phyloP scores from a whole-genome alignment of 106 monocot species.

The Platanthera zijinensis region DNA sequence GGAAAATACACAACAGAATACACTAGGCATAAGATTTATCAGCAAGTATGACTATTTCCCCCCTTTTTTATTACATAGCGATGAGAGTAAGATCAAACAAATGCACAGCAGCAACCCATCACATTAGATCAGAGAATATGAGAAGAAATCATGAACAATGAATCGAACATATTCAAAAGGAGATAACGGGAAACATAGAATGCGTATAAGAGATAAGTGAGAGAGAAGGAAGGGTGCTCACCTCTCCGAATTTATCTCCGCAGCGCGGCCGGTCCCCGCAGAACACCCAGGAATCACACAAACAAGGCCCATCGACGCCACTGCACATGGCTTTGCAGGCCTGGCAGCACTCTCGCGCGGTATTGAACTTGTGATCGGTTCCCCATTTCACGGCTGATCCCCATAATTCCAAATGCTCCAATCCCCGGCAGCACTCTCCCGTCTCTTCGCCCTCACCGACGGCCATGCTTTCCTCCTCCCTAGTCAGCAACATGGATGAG shows the following conservation, averaged over 20 bases:
- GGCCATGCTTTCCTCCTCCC: background rate
- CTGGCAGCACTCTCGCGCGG: conserved; percentile 60
- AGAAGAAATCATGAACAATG: background rate
- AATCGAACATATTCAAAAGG: no score
- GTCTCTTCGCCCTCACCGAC: conserved; percentile 7
- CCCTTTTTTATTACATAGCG: background rate
- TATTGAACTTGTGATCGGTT: conserved; percentile 57
- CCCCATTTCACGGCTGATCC: conserved; percentile 85
- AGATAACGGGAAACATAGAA: no score
- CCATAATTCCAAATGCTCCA: conserved; percentile 74
- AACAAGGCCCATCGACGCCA: conserved; percentile 49
- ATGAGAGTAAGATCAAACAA: background rate
- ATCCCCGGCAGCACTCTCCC: conserved; percentile 77
- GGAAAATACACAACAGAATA: no score
- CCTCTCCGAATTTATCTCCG: conserved; percentile 70
- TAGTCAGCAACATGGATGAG: background rate
- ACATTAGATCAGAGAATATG: background rate
- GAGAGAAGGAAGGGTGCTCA: background rate
- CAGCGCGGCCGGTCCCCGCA: conserved; percentile 71
- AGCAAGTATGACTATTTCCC: background rate
- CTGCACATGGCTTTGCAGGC: conserved; percentile 82
- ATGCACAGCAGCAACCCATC: background rate
- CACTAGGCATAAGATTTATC: no score
- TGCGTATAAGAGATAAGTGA: background rate
- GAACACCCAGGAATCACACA: conserved; percentile 96